These are phyloP conservation scores for Gilbertella persicaria DNA, from an alignment of 371 early-diverging fungal genomes.

Conservation along the genomic window DNA sequence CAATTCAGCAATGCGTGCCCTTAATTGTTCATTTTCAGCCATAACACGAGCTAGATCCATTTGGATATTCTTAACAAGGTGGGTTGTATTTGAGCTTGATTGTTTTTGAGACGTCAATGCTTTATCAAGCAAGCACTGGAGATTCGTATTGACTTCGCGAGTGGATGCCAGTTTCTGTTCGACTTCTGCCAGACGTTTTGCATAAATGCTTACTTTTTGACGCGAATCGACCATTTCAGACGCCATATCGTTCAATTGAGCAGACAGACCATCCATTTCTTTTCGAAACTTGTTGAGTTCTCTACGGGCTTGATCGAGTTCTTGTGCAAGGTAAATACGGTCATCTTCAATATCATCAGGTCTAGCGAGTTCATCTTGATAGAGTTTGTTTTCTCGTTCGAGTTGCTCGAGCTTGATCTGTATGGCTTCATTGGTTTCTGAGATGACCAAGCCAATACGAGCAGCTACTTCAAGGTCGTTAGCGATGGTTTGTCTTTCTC, in stretches of 20 bases:
- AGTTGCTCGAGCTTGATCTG: slow-evolving; percentile 55
- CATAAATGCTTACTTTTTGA: slow-evolving; percentile 60
- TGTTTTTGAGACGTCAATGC: slow-evolving; percentile 63
- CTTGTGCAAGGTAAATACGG: slow-evolving; percentile 54
- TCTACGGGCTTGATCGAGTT: slow-evolving; percentile 60
- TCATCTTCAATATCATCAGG: slow-evolving; percentile 32
- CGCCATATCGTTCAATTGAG: slow-evolving; percentile 67
- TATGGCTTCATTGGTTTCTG: slow-evolving; percentile 64
- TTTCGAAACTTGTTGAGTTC: slow-evolving; percentile 61
- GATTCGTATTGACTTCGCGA: slow-evolving; percentile 62
- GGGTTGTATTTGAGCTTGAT: slow-evolving; percentile 61
- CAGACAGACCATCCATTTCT: slow-evolving; percentile 65
- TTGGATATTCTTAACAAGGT: slow-evolving; percentile 64
- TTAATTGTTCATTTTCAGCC: slow-evolving; percentile 61
- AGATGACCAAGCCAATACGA: slow-evolving; percentile 63
- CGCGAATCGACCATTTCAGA: slow-evolving; percentile 65
- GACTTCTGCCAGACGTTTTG: slow-evolving; percentile 64
- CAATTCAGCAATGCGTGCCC: slow-evolving; percentile 61
- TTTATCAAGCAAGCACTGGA: slow-evolving; percentile 57
- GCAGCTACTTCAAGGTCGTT: slow-evolving; percentile 69
- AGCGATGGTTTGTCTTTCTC: slow-evolving; percentile 63
- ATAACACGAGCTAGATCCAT: slow-evolving; percentile 64
- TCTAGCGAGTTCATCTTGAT: slow-evolving; percentile 46
- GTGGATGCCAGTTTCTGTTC: slow-evolving; percentile 66
- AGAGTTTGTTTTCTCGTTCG: slow-evolving; percentile 57